Percentiles rank a stretch among this genome's conserved stretches.
Conservation (phyloP, 1,284 basidiomycete genomes). For the Malassezia sp. region DNA sequence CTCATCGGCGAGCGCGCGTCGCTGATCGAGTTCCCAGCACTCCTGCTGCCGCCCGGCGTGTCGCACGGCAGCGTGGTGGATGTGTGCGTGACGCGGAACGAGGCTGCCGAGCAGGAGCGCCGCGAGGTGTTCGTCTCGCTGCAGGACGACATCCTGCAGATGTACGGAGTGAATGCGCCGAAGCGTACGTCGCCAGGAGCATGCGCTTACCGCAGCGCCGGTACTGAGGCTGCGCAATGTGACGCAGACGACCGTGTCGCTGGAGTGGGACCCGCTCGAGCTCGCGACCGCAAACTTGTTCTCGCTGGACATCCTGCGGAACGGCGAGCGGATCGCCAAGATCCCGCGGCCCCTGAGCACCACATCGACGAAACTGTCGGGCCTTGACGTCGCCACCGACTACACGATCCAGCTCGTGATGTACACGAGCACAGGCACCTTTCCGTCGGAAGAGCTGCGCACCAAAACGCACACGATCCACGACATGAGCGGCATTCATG, state of each 20-base stretch:
- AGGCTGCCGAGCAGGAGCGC: conserved; percentile 32
- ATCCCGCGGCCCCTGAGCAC: conserved; percentile 41
- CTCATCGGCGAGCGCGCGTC: conserved; percentile 44
- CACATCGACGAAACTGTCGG: conserved; percentile 41
- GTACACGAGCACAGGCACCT: conserved; percentile 39
- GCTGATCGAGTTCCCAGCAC: conserved; percentile 45
- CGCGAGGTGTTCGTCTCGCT: conserved; percentile 35
- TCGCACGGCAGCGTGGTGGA: conserved; percentile 41
- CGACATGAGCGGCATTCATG: conserved; percentile 39
- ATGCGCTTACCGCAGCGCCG: conserved; percentile 18
- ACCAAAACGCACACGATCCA: conserved; percentile 39
- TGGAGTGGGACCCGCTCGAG: conserved; percentile 41
- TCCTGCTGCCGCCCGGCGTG: conserved; percentile 39
- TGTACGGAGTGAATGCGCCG: conserved; percentile 33
- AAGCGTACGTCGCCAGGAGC: conserved; percentile 19
- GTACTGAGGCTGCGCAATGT: conserved; percentile 35
- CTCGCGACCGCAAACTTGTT: conserved; percentile 36
- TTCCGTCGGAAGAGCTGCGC: conserved; percentile 29
- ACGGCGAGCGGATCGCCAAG: conserved; percentile 36
- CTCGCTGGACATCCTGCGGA: conserved; percentile 42
- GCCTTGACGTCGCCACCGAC: conserved; percentile 38
- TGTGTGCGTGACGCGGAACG: conserved; percentile 38
- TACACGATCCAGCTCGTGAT: conserved; percentile 45
- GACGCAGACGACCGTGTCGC: conserved; percentile 42
- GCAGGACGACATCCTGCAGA: conserved; percentile 40